Conservation (phyloP, 2,329 filamentous ascomycete species). For the Mariannaea sp. region DNA sequence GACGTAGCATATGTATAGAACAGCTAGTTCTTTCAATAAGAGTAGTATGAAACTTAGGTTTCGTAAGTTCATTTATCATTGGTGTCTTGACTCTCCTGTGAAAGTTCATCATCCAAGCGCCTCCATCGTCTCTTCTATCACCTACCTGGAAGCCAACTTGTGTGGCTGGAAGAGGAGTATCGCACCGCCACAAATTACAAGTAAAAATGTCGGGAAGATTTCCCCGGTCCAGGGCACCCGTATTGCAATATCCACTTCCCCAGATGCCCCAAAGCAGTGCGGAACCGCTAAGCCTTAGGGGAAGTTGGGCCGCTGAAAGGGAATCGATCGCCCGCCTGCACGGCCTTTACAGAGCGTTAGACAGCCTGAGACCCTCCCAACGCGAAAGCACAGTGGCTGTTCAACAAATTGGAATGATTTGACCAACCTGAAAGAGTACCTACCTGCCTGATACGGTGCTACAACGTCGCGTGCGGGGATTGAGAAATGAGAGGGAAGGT, state of each 20-base stretch:
- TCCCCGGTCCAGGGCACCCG: background rate
- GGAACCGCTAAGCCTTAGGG: constrained; percentile 22
- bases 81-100: too few relatives aligned
- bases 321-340: constrained; percentile 7
- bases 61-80: too few relatives aligned
- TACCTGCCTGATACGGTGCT: background rate
- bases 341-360: constrained; percentile 10
- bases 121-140: too few relatives aligned
- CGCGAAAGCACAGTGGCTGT: constrained; percentile 6
- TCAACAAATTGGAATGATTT: background rate
- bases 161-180: background rate
- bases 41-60: too few relatives aligned
- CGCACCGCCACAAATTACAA: constrained; percentile 1
- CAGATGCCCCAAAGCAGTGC: constrained; percentile 13
- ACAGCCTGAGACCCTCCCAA: constrained; percentile 18
- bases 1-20: too few relatives aligned
- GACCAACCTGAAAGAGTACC: background rate
- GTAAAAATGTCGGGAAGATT: background rate
- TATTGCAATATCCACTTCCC: constrained; percentile 22
- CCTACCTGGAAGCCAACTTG: background rate
- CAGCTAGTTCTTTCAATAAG: too few relatives aligned
- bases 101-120: too few relatives aligned
- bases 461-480: constrained; percentile 20
- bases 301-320: constrained; percentile 4
- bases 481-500: constrained; percentile 15